Conservation (phyloP, 1,284 basidiomycete species). For the Moniliophthora roreri region DNA sequence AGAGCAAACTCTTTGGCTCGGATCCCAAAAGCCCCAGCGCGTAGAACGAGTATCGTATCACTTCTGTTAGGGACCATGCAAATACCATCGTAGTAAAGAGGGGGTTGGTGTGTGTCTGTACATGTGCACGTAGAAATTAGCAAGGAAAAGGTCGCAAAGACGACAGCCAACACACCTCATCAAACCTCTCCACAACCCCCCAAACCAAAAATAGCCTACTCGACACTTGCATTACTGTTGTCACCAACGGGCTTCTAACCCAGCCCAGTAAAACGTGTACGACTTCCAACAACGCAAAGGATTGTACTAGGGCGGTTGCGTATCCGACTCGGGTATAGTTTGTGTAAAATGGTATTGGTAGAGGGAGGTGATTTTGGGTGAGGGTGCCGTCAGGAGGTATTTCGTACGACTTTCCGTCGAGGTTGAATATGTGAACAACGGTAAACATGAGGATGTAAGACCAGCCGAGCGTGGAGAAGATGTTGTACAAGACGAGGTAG, state of each 20-base stretch:
- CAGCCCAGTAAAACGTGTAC: constrained; percentile 80
- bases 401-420: constrained; percentile 25
- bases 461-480: constrained; percentile 75
- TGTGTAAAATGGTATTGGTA: constrained; percentile 42
- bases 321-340: constrained; percentile 60
- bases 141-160: neutral
- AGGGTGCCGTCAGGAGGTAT: constrained; percentile 25
- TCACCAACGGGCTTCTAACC: constrained; percentile 82
- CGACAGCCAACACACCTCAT: constrained; percentile 37
- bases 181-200: constrained; percentile 72
- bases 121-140: constrained; percentile 10
- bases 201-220: constrained; percentile 88
- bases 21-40: constrained; percentile 63
- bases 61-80: constrained; percentile 92
- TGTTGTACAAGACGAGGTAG: constrained; percentile 83
- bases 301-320: constrained; percentile 76
- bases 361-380: constrained; percentile 35
- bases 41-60: constrained; percentile 93
- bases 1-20: constrained; percentile 41
- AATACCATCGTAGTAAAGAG: constrained; percentile 91
- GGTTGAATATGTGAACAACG: constrained; percentile 48
- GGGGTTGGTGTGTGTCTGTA: constrained; percentile 71
- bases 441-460: constrained; percentile 60
- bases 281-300: constrained; percentile 79
- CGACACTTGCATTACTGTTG: constrained; percentile 85